Evolutionary conservation across 129 eudicot species (phyloP).

Genomic region (Erigeron canadensis): DNA sequence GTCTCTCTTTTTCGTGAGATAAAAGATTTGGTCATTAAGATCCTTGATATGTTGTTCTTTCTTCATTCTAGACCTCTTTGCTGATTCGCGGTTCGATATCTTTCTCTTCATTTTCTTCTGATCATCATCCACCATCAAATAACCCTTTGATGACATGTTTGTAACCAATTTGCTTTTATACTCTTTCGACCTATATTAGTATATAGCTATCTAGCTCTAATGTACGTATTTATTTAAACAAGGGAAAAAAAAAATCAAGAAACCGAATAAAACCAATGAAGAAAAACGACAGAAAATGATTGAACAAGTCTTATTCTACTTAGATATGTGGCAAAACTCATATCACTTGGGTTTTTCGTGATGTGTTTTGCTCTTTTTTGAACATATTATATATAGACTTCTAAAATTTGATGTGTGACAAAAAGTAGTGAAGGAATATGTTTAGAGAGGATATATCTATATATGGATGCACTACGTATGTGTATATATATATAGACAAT

Average conservation of each 20-base stretch:
- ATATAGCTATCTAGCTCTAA: neutral
- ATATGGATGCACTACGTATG: neutral
- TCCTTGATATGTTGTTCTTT: slow-evolving; percentile 57
- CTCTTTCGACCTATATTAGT: too few relatives aligned
- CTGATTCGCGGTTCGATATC: slow-evolving; percentile 71
- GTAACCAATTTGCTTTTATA: neutral
- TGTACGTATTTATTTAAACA: neutral
- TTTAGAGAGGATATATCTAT: neutral
- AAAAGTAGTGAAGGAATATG: too few relatives aligned
- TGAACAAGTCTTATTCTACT: slow-evolving; percentile 51
- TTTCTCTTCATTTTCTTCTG: slow-evolving; percentile 65
- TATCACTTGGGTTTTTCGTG: slow-evolving; percentile 29
- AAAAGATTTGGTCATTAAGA: slow-evolving; percentile 40
- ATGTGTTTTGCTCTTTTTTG: slow-evolving; percentile 14
- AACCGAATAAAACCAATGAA: slow-evolving; percentile 67
- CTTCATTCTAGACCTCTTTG: slow-evolving; percentile 65
- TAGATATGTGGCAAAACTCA: slow-evolving; percentile 42
- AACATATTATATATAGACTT: slow-evolving; percentile 10
- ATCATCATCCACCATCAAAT: slow-evolving; percentile 37
- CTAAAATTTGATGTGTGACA: neutral
- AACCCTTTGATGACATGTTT: slow-evolving; percentile 38
- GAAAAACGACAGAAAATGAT: slow-evolving; percentile 65
- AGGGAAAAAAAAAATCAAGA: slow-evolving; percentile 31
- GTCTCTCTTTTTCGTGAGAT: slow-evolving; percentile 34
- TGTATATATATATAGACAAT: neutral